phyloP scores from a whole-genome alignment of 345 rosid genomes.

The Raphanus raphanistrum region DNA sequence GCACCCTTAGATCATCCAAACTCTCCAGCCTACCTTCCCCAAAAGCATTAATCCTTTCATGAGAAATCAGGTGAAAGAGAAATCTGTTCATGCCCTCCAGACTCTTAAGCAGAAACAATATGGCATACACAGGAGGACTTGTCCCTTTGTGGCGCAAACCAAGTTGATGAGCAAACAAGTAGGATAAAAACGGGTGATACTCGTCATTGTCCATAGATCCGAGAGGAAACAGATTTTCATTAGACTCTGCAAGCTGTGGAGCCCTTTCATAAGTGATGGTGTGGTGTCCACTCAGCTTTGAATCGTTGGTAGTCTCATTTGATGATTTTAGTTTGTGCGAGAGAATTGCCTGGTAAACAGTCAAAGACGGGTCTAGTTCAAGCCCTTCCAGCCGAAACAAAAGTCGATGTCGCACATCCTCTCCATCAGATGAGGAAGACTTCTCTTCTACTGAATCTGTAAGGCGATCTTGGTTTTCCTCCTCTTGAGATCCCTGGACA shows the following conservation, averaged over 20 bases:
- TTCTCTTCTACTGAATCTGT: conserved; percentile 32
- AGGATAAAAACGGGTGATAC: conserved; percentile 47
- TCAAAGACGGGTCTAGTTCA: conserved; percentile 53
- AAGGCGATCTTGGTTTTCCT: conserved; percentile 33
- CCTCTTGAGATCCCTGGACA: conserved; percentile 46
- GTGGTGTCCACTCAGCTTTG: conserved; percentile 61
- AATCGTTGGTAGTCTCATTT: conserved; percentile 45
- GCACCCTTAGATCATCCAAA: conserved; percentile 62
- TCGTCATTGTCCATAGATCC: conserved; percentile 34
- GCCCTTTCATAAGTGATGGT: conserved; percentile 60
- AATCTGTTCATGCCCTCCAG: conserved; percentile 69
- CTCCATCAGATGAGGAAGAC: conserved; percentile 40
- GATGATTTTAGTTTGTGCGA: conserved; percentile 62
- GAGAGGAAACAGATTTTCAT: conserved; percentile 26
- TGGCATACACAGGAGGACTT: conserved; percentile 63
- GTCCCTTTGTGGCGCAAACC: conserved; percentile 53
- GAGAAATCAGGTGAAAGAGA: conserved; percentile 66
- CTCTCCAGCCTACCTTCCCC: conserved; percentile 61
- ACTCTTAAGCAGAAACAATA: conserved; percentile 72
- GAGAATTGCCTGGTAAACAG: conserved; percentile 81
- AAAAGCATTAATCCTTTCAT: conserved; percentile 60
- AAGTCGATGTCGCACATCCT: conserved; percentile 46
- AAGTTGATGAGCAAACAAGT: conserved; percentile 55
- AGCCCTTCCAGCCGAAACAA: conserved; percentile 66
- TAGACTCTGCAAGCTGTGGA: conserved; percentile 38